Evolutionary conservation across 768 basidiomycete species (phyloP), one percentile per base, ranked within the genome.

Genomic region (Panellus pusillus): DNA sequence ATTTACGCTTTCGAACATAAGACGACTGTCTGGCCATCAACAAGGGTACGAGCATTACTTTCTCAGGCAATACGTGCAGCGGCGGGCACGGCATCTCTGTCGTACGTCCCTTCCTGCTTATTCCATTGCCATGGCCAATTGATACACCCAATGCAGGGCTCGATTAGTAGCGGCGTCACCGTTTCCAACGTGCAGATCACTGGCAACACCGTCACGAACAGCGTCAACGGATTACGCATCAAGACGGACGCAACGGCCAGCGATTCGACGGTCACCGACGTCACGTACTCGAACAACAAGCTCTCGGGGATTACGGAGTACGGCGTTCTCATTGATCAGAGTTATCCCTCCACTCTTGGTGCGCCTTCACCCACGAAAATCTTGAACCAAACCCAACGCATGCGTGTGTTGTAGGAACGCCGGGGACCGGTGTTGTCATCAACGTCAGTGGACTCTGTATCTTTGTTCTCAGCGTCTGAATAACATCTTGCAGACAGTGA

Each of bases 21-120:
- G 63, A 63, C 27, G 63, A 63, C 35, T 63, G 63, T 44, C 55
- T 63, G 14, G 63, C 63, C 27, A 62, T 63, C 28, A 62, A 62
- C 36, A 14, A 29, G 3, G 63, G 63, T 2, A 57, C 61, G 2
- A 63, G 54, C 24, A 63, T 63, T 14, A 20, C 20, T 0, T 63
- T 63, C 47, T 59, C 54, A 2, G 57, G 55, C 6, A 63, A 63
- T 38, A 50, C 28, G 24, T 63, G 60, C 36, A 54, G 46, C 15
- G 62, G 62, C 4, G 60, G 62, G 8, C 60, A 61, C 38, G 62
- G 62, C 5, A 61, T 61, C 19, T 50, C 40, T 18, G 37, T 61
- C 15, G 55, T 50, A 14, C 11, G 50, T 51, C 24, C 17, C 17
- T 13, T 2, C 24, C n/a, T 40, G 19, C 4, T 35, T 4, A 12